A percentile compares a stretch with the other conserved stretches of the same genome.
These are phyloP conservation scores for Entonaema liquescens DNA, from an alignment of 495 filamentous ascomycete genomes.

Conservation along the genomic window DNA sequence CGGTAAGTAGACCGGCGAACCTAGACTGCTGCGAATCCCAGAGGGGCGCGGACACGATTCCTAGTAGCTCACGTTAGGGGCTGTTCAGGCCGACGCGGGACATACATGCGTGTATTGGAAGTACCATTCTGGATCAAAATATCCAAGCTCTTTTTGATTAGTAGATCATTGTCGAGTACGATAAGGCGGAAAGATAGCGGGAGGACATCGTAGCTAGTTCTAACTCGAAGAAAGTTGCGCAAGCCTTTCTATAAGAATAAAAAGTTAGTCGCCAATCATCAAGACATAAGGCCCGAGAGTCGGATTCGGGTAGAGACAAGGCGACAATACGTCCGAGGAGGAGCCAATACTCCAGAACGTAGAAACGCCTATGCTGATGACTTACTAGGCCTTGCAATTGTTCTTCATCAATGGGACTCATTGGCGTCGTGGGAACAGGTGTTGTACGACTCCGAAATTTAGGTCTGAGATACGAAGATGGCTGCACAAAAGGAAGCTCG, in stretches of 20 bases:
- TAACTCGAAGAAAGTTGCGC: conserved; percentile 94
- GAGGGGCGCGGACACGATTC: conserved; percentile 96
- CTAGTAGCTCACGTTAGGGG: conserved; percentile 56
- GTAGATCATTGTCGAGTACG: conserved; percentile 90
- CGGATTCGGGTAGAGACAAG: conserved; percentile 13
- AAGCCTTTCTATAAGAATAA: conserved; percentile 74
- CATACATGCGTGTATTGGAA: conserved; percentile 7
- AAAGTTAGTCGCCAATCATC: conserved; percentile 14
- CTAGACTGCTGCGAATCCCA: conserved; percentile 96
- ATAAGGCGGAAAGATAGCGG: conserved; percentile 97
- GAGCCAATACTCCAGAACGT: not conserved
- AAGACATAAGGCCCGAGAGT: conserved; percentile 9
- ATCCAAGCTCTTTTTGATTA: conserved; percentile 96
- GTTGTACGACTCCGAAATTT: conserved; percentile 60
- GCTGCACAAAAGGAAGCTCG: conserved; percentile 74
- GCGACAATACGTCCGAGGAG: not conserved
- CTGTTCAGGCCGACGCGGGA: conserved; percentile 1
- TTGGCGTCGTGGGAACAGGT: conserved; percentile 60
- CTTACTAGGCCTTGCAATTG: conserved; percentile 93
- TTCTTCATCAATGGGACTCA: conserved; percentile 84
- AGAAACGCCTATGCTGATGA: not conserved
- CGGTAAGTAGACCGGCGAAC: conserved; percentile 94
- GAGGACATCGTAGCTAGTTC: conserved; percentile 97
- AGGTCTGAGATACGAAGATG: conserved; percentile 85
- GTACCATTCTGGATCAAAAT: conserved; percentile 97